A percentile compares a stretch with the other conserved stretches of the same genome.
Conservation (phyloP, 2,329 filamentous ascomycete genomes). For the Geosmithia flava region DNA sequence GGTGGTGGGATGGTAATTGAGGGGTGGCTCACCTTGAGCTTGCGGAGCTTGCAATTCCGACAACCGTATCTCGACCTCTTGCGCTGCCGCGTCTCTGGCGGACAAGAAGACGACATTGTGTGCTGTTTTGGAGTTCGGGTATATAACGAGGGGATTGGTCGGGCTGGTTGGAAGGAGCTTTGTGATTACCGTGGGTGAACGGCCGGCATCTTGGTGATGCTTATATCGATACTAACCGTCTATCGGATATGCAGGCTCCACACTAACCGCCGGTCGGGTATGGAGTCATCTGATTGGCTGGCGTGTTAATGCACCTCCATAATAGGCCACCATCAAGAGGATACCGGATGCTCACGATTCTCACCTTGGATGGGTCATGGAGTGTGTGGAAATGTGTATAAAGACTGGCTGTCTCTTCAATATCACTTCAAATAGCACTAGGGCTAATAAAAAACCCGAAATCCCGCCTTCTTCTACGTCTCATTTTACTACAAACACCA, state of each 20-base stretch:
- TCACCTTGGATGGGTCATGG: no score
- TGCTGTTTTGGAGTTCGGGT: no score
- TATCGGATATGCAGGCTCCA: not conserved
- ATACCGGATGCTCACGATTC: no score
- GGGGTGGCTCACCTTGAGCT: slow-evolving; percentile 25
- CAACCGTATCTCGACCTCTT: slow-evolving; percentile 32
- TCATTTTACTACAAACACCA: slow-evolving; percentile 1
- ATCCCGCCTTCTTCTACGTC: not conserved
- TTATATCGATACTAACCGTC: slow-evolving; percentile 2
- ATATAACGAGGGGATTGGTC: no score
- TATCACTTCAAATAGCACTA: no score
- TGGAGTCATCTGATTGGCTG: slow-evolving; percentile 13
- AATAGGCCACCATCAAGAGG: not conserved
- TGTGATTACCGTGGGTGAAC: no score
- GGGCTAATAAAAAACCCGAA: no score
- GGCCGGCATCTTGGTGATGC: no score
- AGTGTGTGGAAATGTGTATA: no score
- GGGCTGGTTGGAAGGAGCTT: no score
- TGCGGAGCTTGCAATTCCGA: slow-evolving; percentile 37
- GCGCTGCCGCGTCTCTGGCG: not conserved
- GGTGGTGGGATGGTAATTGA: not conserved
- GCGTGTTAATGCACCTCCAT: not conserved
- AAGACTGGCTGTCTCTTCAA: no score
- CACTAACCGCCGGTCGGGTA: slow-evolving; percentile 14
- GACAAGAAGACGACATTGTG: not conserved